Evolutionary conservation across 768 basidiomycete species (phyloP).

Genomic region (Antrodiella citrinella): DNA sequence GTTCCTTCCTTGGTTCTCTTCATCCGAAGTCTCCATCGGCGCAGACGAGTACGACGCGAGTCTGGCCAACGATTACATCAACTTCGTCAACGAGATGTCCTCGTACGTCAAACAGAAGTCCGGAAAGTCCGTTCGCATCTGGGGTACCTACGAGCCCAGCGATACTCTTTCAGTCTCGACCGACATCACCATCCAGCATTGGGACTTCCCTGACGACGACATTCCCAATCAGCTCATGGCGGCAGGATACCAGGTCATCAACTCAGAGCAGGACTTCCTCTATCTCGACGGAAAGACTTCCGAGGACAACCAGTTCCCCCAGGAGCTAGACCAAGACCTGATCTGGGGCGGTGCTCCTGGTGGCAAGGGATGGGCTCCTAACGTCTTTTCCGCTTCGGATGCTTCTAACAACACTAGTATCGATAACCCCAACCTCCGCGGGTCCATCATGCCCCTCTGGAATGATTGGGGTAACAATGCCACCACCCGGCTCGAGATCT

Average conservation of each 20-base stretch:
- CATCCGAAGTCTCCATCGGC: constrained; percentile 38
- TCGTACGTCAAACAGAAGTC: constrained; percentile 22
- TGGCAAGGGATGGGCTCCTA: constrained; percentile 19
- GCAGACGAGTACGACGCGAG: constrained; percentile 35
- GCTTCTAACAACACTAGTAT: constrained; percentile 18
- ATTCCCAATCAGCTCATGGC: constrained; percentile 19
- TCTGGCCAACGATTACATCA: constrained; percentile 34
- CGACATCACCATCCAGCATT: constrained; percentile 39
- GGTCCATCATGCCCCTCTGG: constrained; percentile 20
- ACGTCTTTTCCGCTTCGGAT: constrained; percentile 18
- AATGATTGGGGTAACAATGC: constrained; percentile 41
- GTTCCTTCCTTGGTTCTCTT: constrained; percentile 26
- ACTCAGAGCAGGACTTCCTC: constrained; percentile 18
- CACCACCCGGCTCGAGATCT: constrained; percentile 35
- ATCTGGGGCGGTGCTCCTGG: constrained; percentile 21
- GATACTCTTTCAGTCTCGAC: constrained; percentile 26
- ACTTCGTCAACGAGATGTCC: constrained; percentile 37
- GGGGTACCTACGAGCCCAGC: constrained; percentile 38
- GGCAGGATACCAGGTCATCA: constrained; percentile 21
- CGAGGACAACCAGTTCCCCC: constrained; percentile 24
- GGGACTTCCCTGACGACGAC: constrained; percentile 23
- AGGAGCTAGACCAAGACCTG: constrained; percentile 24
- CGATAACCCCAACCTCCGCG: constrained; percentile 15
- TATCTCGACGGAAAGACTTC: constrained; percentile 20
- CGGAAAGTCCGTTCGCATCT: constrained; percentile 33